These are phyloP conservation scores for Holtermannia corniformis DNA, from an alignment of 768 basidiomycete genomes.

Conservation along the genomic window DNA sequence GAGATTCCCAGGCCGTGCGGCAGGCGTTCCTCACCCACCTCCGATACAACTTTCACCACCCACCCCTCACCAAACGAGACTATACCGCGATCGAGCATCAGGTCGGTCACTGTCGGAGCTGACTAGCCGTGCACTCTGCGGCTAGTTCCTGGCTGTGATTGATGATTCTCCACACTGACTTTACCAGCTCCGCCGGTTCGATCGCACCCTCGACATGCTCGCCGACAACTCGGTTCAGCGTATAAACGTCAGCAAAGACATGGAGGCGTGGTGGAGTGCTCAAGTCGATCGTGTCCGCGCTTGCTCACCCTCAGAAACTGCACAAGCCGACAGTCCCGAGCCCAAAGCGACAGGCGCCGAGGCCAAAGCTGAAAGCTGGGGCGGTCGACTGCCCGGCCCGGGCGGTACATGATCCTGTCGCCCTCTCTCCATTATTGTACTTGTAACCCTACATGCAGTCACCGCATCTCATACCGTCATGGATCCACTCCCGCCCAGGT, in stretches of 20 bases:
- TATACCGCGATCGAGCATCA: conserved; percentile 41
- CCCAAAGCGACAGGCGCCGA: conserved; percentile 7
- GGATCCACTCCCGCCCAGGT: too few species aligned
- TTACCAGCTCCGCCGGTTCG: conserved; percentile 33
- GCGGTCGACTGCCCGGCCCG: conserved; percentile 20
- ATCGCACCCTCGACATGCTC: conserved; percentile 35
- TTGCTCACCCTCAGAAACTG: neutral
- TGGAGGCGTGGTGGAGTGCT: conserved; percentile 33
- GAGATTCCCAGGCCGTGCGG: conserved; percentile 19
- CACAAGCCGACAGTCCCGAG: neutral
- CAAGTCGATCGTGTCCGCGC: conserved; percentile 4
- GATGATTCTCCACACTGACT: neutral
- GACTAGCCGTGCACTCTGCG: neutral
- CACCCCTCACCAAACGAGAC: conserved; percentile 27
- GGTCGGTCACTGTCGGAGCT: conserved; percentile 7
- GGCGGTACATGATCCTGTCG: conserved; percentile 27
- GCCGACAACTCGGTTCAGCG: conserved; percentile 22
- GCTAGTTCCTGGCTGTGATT: neutral
- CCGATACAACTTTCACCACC: conserved; percentile 36
- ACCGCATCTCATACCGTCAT: too few species aligned
- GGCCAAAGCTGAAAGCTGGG: conserved; percentile 19
- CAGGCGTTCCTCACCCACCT: conserved; percentile 34
- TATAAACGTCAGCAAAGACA: conserved; percentile 24
- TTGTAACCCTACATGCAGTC: too few species aligned
- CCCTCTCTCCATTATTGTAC: too few species aligned